Base-by-base conservation (phyloP, 192 early-diverging fungal genomes). In the Rhizoclosmatium sp. region DNA sequence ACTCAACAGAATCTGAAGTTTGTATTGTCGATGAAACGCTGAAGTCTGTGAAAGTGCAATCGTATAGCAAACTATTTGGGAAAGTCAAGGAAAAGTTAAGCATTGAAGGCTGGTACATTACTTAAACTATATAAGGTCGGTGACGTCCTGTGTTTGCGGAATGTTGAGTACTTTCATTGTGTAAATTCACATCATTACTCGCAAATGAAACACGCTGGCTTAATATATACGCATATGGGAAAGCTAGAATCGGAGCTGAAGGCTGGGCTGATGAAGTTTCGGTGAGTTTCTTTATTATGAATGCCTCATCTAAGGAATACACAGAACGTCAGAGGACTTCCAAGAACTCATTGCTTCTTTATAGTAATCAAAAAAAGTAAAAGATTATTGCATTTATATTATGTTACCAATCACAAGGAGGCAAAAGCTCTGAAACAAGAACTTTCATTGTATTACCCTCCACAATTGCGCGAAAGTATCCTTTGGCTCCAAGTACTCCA, bases 1-100 rank as follows among this genome's bases (percentile, higher is more conserved):
- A 40, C 88, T 82, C 67, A 76, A 31, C 2, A 2, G 44, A 75
- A n/a, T 10, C 9, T 23, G 16, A 16, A 9, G 23, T 54, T 71
- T 42, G 19, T 4, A 44, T 56, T 10, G 21, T 48, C 5, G 66
- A 68, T 46, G 21, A 23, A 23, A 46, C n/a, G 42, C 16, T 68
- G 39, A 23, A 10, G 45, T n/a, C 7, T 4, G 7, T 68, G 47
- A 23, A 68, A n/a, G 66, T 68, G 21, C 66, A 68, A 41, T 4
- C 5, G 7, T 68, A 68, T 46, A 44, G 45, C 23, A 10, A 21
- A 10, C 4, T 9, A 44, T 68, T 68, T 16, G 14, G 45, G 45
- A 48, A 47, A 14, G 21, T 68, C 12, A 23, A 68, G 66, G 66
- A 42, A 14, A 9, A 56, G 9, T 56, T 9, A n/a, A 14, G 9